These are phyloP conservation scores for Haplographium delicatum DNA, from an alignment of 495 filamentous ascomycete genomes.

Conservation along the genomic window DNA sequence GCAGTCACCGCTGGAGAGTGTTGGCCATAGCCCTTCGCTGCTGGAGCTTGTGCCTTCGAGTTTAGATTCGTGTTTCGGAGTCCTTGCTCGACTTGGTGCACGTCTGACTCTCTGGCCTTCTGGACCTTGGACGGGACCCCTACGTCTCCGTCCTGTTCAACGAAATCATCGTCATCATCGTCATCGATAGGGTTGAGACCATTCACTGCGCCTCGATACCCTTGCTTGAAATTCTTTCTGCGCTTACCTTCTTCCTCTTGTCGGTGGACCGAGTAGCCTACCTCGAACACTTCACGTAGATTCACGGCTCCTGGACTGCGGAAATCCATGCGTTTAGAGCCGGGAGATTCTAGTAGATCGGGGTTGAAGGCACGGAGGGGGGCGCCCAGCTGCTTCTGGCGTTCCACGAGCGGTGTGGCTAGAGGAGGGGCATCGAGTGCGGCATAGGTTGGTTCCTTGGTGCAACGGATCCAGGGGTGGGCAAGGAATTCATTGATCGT, in stretches of 20 bases:
- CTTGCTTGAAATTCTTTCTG: constrained; percentile 66
- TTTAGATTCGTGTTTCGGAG: constrained; percentile 74
- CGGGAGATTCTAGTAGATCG: constrained; percentile 50
- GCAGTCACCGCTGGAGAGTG: constrained; percentile 70
- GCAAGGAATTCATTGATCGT: constrained; percentile 81
- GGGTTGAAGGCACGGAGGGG: constrained; percentile 47
- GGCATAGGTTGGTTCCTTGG: constrained; percentile 69
- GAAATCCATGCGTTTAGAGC: constrained; percentile 76
- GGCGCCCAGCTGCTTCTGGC: constrained; percentile 43
- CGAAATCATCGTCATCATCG: constrained; percentile 51
- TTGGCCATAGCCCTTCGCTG: constrained; percentile 72
- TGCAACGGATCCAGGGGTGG: constrained; percentile 85
- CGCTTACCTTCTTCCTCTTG: constrained; percentile 96
- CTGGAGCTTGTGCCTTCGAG: constrained; percentile 35
- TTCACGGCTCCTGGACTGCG: constrained; percentile 93
- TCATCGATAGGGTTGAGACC: constrained; percentile 60
- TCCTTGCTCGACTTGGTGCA: constrained; percentile 77
- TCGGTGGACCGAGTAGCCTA: constrained; percentile 91
- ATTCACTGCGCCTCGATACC: constrained; percentile 60
- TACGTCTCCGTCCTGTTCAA: constrained; percentile 41
- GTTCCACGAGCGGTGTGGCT: constrained; percentile 56
- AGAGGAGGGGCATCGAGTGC: constrained; percentile 73
- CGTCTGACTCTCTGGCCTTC: constrained; percentile 57
- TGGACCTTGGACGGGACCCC: constrained; percentile 62
- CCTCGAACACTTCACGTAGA: constrained; percentile 94